Evolutionary conservation across 2,329 filamentous ascomycete genomes (phyloP).

Genomic region (Trichophyton simii): DNA sequence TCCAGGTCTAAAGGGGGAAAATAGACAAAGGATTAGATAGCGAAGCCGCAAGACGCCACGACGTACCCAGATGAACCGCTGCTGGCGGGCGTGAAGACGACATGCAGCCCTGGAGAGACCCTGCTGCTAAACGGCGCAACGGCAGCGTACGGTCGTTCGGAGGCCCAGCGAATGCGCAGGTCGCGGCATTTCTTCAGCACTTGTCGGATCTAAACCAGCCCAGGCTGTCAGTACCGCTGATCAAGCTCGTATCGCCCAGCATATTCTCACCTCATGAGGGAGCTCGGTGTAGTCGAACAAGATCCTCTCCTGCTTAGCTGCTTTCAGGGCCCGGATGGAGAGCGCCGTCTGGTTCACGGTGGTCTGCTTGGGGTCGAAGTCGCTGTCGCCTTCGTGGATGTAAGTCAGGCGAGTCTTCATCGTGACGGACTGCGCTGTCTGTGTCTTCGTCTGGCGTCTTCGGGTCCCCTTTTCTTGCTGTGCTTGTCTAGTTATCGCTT

Average conservation of each 20-base stretch:
- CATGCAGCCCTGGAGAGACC: slow-evolving; percentile 67
- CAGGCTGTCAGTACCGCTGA: background rate
- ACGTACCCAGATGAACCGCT: background rate
- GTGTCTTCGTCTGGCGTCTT: background rate
- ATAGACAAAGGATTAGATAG: background rate
- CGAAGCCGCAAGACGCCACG: background rate
- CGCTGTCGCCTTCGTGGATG: slow-evolving; percentile 51
- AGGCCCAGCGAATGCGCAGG: slow-evolving; percentile 70
- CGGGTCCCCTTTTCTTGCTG: background rate
- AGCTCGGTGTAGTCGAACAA: slow-evolving; percentile 65
- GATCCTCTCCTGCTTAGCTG: slow-evolving; percentile 65
- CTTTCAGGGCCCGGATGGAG: slow-evolving; percentile 48
- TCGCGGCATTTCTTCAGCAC: slow-evolving; percentile 54
- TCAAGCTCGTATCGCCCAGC: background rate
- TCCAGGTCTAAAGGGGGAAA: background rate
- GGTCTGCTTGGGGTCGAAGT: slow-evolving; percentile 53
- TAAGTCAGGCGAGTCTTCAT: slow-evolving; percentile 54
- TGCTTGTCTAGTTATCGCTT: background rate
- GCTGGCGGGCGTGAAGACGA: slow-evolving; percentile 54
- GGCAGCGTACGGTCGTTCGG: slow-evolving; percentile 43
- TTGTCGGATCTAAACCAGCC: slow-evolving; percentile 41
- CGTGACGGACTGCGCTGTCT: slow-evolving; percentile 2
- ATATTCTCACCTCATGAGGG: slow-evolving; percentile 44
- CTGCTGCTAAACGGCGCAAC: slow-evolving; percentile 62
- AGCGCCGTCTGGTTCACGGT: slow-evolving; percentile 43